These are phyloP conservation scores for Aphanocladium album DNA, from an alignment of 2,329 filamentous ascomycete genomes.

Conservation along the genomic window DNA sequence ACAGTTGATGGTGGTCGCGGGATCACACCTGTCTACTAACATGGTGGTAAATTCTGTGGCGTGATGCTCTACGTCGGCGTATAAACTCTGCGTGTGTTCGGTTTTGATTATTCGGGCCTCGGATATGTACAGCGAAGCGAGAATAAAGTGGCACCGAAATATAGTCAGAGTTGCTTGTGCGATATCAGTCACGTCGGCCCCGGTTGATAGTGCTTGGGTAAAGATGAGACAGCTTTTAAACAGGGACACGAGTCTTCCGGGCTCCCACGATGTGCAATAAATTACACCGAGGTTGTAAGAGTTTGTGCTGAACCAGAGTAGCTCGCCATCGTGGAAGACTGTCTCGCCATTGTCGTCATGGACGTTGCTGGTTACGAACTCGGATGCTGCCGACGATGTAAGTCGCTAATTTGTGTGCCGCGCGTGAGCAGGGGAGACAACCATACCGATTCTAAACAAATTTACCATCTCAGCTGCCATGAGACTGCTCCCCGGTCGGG, in stretches of 20 bases:
- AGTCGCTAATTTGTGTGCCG: no score
- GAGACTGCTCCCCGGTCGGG: not conserved
- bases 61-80: conserved; percentile 56
- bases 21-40: not conserved
- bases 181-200: conserved; percentile 26
- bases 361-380: not conserved
- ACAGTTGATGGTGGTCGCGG: not conserved
- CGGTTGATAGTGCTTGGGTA: conserved; percentile 44
- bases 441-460: not conserved
- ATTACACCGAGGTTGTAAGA: conserved; percentile 73
- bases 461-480: not conserved
- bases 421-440: not conserved
- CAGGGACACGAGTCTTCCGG: conserved; percentile 51
- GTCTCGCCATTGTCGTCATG: conserved; percentile 35
- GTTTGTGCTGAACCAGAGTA: conserved; percentile 81
- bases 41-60: conserved; percentile 30
- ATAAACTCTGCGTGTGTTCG: conserved; percentile 41
- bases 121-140: conserved; percentile 45
- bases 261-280: conserved; percentile 49
- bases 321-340: conserved; percentile 57
- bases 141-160: conserved; percentile 68
- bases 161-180: conserved; percentile 51
- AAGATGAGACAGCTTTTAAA: conserved; percentile 49
- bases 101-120: conserved; percentile 37
- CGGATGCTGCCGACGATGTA: not conserved